These are phyloP conservation scores for Oryza coarctata DNA, from an alignment of 176 grass and related monocot genomes.

Conservation along the genomic window DNA sequence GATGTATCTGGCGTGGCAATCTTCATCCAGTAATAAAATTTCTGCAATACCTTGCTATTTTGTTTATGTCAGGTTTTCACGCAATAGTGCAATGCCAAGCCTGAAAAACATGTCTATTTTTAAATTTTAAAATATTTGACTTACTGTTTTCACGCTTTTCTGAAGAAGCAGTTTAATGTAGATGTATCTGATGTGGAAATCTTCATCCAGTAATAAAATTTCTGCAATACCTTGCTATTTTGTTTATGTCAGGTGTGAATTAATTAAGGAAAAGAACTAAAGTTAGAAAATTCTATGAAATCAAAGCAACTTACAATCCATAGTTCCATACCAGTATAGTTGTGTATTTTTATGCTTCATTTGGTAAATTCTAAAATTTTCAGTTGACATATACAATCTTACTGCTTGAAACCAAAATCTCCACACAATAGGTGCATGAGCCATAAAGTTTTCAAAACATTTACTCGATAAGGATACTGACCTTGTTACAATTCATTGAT, in stretches of 20 bases:
- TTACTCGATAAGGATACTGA: background rate
- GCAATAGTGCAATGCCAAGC: background rate
- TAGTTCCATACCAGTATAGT: background rate
- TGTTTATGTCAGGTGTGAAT: background rate
- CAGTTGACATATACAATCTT: background rate
- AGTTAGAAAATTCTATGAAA: conserved; percentile 7
- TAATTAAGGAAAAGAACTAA: background rate
- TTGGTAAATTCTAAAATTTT: background rate
- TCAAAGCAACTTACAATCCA: background rate
- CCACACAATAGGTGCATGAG: background rate
- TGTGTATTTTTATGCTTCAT: background rate
- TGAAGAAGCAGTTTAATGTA: background rate
- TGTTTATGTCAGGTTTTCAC: background rate
- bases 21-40: background rate
- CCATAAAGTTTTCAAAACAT: background rate
- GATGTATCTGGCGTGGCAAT: background rate
- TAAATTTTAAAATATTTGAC: background rate
- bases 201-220: background rate
- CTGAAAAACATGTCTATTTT: background rate
- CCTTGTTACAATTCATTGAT: background rate
- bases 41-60: too few relatives aligned
- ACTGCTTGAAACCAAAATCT: background rate
- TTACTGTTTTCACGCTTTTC: background rate
- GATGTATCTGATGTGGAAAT: background rate
- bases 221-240: background rate